Base-by-base conservation (phyloP, 345 rosid species). In the Eucalyptus urophylla region DNA sequence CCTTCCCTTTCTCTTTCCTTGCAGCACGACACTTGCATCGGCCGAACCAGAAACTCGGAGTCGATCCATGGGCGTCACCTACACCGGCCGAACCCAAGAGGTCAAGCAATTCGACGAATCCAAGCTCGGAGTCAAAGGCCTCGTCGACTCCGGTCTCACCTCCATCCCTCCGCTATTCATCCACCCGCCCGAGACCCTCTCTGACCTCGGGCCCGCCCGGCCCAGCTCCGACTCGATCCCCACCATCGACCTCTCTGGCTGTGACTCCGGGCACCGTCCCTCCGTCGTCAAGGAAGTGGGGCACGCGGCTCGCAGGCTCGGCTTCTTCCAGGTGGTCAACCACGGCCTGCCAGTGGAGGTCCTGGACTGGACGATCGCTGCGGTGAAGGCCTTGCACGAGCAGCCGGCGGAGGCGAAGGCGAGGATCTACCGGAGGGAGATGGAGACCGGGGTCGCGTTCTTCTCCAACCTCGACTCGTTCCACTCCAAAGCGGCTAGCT, bases 401-500 rank as follows among this genome's bases (percentile, higher is more conserved):
- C 92, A 65, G 44, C 93, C 93, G 6, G 16, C 87, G 37, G 94
- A 90, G 88, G 87, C 25, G 29, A 94, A 95, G 93, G 91, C 92
- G 21, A 69, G 22, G 88, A 25, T 93, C 15, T 92, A 95, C 40
- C 49, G 88, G 5, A 89, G 94, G 89, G 89, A 88, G 31, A 2
- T 1, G 21, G 89, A 25, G 9, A 8, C 87, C 5, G 92, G 93
- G 1, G 93, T 92, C 4, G n/a, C 80, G 8, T 93, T 94, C 91
- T 56, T 93, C 44, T 94, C 94, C 80, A 93, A 92, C 80, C 29
- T 94, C 7, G 93, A 95, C 58, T 88, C 93, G 92, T 93, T 90
- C 49, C 91, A 80, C 19, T 90, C 95, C 17, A 94, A 91, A 81
- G 95, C 95, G 21, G 94, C 96, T 12, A 92, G 94, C 90, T 94